Evolutionary conservation across 208 protist species (phyloP).

Genomic region (Entamoeba dispar): DNA sequence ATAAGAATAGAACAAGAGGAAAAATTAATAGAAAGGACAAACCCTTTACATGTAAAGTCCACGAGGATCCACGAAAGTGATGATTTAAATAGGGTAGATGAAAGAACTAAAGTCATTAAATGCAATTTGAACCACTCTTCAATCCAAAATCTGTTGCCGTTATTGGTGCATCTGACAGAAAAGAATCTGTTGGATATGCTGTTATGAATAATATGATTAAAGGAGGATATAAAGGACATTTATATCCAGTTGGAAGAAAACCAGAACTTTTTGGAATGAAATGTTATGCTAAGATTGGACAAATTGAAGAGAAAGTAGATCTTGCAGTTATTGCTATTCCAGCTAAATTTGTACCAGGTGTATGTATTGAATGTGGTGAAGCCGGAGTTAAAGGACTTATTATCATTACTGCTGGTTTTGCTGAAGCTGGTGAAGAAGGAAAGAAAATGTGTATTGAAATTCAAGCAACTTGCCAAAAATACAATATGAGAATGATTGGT

Average conservation of each 20-base stretch:
- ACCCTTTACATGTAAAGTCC: too few species aligned
- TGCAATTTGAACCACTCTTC: constrained; percentile 1
- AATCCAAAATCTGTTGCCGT: constrained; percentile 24
- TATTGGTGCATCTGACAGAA: constrained; percentile 20
- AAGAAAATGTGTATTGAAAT: constrained; percentile 18
- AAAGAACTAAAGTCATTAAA: not conserved
- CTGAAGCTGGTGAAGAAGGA: constrained; percentile 19
- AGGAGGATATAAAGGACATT: constrained; percentile 6
- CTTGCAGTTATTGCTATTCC: constrained; percentile 22
- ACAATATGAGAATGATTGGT: constrained; percentile 21
- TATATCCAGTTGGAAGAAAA: constrained; percentile 25
- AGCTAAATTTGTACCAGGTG: constrained; percentile 1
- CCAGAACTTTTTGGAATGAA: constrained; percentile 10
- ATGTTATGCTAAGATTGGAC: constrained; percentile 4
- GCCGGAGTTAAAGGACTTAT: constrained; percentile 1
- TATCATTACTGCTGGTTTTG: constrained; percentile 31
- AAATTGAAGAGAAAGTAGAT: constrained; percentile 9
- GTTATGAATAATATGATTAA: constrained; percentile 18
- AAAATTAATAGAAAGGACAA: too few species aligned
- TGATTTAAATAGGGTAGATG: too few species aligned
- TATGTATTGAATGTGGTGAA: constrained; percentile 16
- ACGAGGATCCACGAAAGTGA: too few species aligned
- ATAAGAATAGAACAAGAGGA: too few species aligned
- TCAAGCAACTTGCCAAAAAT: not conserved
- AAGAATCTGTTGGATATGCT: constrained; percentile 19